phyloP scores from a whole-genome alignment of 371 early-diverging fungal species.

The Blakeslea trispora region DNA sequence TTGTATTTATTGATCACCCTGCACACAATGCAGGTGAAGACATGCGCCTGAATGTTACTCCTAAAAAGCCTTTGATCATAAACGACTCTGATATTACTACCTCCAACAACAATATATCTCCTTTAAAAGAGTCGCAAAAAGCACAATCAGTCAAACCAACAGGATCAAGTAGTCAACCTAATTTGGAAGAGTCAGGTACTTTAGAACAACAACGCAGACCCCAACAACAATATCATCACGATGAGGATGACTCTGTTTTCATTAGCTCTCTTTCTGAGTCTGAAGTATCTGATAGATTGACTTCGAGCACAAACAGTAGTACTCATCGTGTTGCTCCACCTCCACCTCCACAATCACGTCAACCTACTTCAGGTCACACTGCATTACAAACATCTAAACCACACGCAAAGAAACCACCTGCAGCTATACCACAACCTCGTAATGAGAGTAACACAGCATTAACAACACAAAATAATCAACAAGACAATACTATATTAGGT shows the following conservation, averaged over 20 bases:
- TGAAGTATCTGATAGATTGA: slow-evolving; percentile 11
- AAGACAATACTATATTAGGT: slow-evolving; percentile 21
- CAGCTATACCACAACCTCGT: slow-evolving; percentile 15
- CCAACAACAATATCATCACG: background rate
- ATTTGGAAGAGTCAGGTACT: background rate
- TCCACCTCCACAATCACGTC: slow-evolving; percentile 22
- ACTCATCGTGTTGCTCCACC: slow-evolving; percentile 18
- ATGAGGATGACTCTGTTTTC: slow-evolving; percentile 23
- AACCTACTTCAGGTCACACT: background rate
- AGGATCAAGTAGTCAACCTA: background rate
- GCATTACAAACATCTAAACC: background rate
- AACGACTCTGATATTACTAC: too few relatives aligned
- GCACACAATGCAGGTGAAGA: background rate
- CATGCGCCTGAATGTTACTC: background rate
- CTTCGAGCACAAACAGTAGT: slow-evolving; percentile 10
- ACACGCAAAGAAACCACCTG: slow-evolving; percentile 16
- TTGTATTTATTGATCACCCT: slow-evolving; percentile 30
- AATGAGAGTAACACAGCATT: background rate
- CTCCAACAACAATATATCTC: background rate
- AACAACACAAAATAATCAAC: background rate
- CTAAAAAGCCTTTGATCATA: background rate
- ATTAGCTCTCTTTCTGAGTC: slow-evolving; percentile 14
- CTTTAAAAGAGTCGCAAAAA: slow-evolving; percentile 1
- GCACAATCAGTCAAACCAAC: background rate
- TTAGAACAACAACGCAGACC: slow-evolving; percentile 7